Base-by-base conservation (phyloP, 495 filamentous ascomycete species). In the Penicillium samsonianum region DNA sequence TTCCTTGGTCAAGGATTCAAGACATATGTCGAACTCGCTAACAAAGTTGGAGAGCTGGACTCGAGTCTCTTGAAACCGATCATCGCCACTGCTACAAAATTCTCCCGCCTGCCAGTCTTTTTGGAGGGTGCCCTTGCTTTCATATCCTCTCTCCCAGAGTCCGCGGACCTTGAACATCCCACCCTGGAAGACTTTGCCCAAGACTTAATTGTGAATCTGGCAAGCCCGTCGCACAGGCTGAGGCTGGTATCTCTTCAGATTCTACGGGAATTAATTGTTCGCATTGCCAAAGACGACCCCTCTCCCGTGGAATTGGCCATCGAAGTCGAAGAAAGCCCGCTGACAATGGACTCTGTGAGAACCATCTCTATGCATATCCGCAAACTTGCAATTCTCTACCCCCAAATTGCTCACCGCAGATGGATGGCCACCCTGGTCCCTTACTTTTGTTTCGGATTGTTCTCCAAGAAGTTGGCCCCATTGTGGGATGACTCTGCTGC, bases 361-460 rank as follows among this genome's bases (percentile, higher is more conserved):
- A 81, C 83, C 2, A 76, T 94, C 17, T 84, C 90, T 8, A 93
- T 97, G 80, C 87, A 93, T 53, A 82, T 95, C 40, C 87, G 94
- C 33, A 91, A 88, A 61, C 80, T 98, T 30, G 77, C 84, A 45
- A 67, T 82, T 55, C 61, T 87, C 63, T 89, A 84, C 72, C 65
- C 82, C 53, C 68, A 75, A 69, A 64, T 81, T 48, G 61, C 75
- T 60, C 64, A 75, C 20, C 79, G 80, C 47, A 80, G 78, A 12
- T 91, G 87, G 86, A 77, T 96, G 63, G 74, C 82, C 30, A 79
- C 78, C 60, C 79, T 92, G 6, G 80, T 97, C 28, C 89, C 92
- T 1, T 78, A 85, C 14, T 97, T 91, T 62, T 87, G 89, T 63
- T 97, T 97, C 67, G 93, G 92, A 41, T 82, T 97, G 61, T 82